These are phyloP conservation scores for Aspergillus ustus DNA, from an alignment of 2,329 filamentous ascomycete genomes.

Conservation along the genomic window DNA sequence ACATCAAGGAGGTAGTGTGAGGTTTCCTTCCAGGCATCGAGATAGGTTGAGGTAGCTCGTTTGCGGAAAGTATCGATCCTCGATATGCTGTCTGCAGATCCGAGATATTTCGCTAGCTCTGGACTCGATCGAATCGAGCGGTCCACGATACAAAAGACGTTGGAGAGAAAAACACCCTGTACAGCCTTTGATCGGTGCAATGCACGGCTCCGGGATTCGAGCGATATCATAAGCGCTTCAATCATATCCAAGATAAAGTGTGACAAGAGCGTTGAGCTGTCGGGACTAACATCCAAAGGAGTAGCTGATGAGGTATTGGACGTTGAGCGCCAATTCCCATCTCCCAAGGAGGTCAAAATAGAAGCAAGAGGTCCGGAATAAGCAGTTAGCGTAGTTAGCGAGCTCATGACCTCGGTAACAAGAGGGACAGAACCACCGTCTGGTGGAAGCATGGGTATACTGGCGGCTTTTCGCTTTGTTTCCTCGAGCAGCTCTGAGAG, in stretches of 20 bases:
- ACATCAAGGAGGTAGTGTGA: conserved; percentile 85
- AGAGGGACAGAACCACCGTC: conserved; percentile 80
- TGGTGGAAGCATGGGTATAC: conserved; percentile 69
- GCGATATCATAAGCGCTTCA: conserved; percentile 73
- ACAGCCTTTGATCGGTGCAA: conserved; percentile 78
- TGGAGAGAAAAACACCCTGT: conserved; percentile 87
- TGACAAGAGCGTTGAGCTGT: conserved; percentile 84
- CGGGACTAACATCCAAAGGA: conserved; percentile 83
- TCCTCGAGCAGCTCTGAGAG: conserved; percentile 84
- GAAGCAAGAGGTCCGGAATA: conserved; percentile 86
- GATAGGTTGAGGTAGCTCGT: conserved; percentile 78
- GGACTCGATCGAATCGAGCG: conserved; percentile 77
- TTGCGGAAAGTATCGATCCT: conserved; percentile 85
- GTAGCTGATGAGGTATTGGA: conserved; percentile 69
- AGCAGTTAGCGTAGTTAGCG: conserved; percentile 82
- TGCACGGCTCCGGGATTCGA: conserved; percentile 74
- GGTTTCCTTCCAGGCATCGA: conserved; percentile 86
- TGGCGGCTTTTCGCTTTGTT: conserved; percentile 70
- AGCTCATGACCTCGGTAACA: conserved; percentile 82
- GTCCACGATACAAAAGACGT: conserved; percentile 82
- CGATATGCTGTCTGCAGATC: conserved; percentile 62
- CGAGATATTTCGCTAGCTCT: conserved; percentile 74
- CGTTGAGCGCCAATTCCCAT: conserved; percentile 80
- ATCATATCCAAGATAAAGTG: conserved; percentile 91
- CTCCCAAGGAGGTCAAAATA: conserved; percentile 88